Evolutionary conservation across 768 basidiomycete genomes (phyloP).

Genomic region (Mrakia blollopis): DNA sequence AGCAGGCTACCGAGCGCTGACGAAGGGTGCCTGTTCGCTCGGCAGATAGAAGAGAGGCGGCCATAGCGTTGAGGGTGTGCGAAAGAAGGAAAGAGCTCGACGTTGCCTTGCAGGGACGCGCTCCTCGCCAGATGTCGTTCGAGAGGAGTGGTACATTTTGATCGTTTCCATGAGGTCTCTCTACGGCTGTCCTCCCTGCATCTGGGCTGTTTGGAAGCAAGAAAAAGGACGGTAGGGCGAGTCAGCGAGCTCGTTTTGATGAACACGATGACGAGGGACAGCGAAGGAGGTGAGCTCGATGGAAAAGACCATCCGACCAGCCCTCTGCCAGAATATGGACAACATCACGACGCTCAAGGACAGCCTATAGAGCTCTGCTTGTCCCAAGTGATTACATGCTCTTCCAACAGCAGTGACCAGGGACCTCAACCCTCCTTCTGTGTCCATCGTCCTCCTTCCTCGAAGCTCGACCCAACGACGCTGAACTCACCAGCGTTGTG

Average conservation of each 20-base stretch:
- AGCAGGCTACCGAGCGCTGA: too few species aligned
- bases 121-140: background rate
- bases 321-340: too few species aligned
- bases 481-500: slow-evolving; percentile 72
- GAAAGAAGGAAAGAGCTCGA: too few species aligned
- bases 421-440: background rate
- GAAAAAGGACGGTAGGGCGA: background rate
- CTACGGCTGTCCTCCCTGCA: slow-evolving; percentile 16
- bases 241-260: background rate
- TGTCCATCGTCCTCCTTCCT: background rate
- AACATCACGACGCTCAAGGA: too few species aligned
- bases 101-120: too few species aligned
- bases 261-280: background rate
- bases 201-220: background rate
- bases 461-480: background rate
- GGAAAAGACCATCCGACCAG: background rate
- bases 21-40: too few species aligned
- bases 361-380: too few species aligned
- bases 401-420: too few species aligned
- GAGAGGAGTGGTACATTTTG: background rate
- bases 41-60: too few species aligned
- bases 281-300: background rate
- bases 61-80: too few species aligned
- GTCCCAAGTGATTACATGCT: too few species aligned
- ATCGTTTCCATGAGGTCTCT: too few species aligned